A percentile compares a stretch with the other conserved stretches of the same genome.
These are phyloP conservation scores for Cryphonectria parasitica DNA, from an alignment of 2,329 filamentous ascomycete genomes.

Conservation along the genomic window DNA sequence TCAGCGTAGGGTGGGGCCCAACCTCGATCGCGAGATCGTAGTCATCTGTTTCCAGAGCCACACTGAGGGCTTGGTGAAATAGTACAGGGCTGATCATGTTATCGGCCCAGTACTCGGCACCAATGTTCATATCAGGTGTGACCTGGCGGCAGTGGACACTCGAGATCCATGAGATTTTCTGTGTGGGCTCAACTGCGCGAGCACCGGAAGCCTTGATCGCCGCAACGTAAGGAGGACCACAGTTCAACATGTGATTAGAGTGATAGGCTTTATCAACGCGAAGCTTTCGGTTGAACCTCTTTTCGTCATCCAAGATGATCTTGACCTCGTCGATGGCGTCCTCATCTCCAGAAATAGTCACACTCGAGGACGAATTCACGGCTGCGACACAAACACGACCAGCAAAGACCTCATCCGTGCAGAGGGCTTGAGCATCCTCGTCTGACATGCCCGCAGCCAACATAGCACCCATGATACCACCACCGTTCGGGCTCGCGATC, in stretches of 20 bases:
- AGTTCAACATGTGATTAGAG: conserved; percentile 41
- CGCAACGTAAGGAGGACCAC: neutral
- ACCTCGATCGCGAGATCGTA: conserved; percentile 35
- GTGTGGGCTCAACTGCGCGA: neutral
- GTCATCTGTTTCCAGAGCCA: conserved; percentile 23
- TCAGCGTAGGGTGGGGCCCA: conserved; percentile 44
- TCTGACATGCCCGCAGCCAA: conserved; percentile 35
- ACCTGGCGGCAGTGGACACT: neutral
- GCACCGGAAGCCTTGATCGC: neutral
- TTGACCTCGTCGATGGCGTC: conserved; percentile 36
- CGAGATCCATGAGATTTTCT: neutral
- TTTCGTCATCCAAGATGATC: conserved; percentile 32
- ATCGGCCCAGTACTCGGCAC: conserved; percentile 29
- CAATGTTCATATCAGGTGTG: neutral
- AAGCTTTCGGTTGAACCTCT: conserved; percentile 38
- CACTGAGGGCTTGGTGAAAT: conserved; percentile 31
- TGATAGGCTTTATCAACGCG: conserved; percentile 46
- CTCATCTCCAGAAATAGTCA: conserved; percentile 36
- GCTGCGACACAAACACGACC: conserved; percentile 34
- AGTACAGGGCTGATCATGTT: conserved; percentile 35
- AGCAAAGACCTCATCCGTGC: conserved; percentile 27
- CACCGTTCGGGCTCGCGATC: neutral
- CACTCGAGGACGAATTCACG: conserved; percentile 35
- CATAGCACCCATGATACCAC: conserved; percentile 12
- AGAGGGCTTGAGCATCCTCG: neutral